Evolutionary conservation across 148 eudicot genomes (phyloP).

Genomic region (Oxyria digyna): DNA sequence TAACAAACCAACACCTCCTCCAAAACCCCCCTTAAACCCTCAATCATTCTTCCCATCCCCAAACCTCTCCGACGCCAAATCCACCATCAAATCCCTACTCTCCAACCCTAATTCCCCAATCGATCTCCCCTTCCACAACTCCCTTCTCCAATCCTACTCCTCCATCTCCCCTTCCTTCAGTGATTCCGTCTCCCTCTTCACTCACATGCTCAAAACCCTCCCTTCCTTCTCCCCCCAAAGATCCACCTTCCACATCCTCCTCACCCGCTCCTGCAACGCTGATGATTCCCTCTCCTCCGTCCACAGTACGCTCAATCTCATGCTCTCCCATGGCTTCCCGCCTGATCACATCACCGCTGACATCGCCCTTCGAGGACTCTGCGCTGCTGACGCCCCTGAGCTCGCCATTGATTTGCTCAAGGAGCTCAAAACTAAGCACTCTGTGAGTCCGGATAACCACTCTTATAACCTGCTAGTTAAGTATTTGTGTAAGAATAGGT

Average conservation of each 20-base stretch:
- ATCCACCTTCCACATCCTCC: constrained; percentile 47
- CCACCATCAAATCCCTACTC: constrained; percentile 19
- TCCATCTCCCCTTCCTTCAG: constrained; percentile 25
- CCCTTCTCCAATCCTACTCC: constrained; percentile 49
- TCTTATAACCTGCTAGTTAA: constrained; percentile 64
- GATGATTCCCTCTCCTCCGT: constrained; percentile 20
- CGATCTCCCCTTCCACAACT: constrained; percentile 33
- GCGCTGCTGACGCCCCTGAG: constrained; percentile 27
- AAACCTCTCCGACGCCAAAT: constrained; percentile 8
- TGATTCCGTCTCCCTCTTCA: constrained; percentile 40
- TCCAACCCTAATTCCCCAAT: constrained; percentile 17
- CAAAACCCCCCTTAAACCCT: constrained; percentile 11
- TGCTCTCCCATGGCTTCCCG: constrained; percentile 35
- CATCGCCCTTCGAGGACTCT: constrained; percentile 46
- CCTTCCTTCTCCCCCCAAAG: constrained; percentile 53
- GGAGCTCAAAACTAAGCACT: constrained; percentile 37
- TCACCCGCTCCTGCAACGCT: constrained; percentile 27
- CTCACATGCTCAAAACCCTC: constrained; percentile 38
- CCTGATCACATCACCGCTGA: constrained; percentile 55
- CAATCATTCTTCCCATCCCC: constrained; percentile 4
- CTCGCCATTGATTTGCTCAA: constrained; percentile 42
- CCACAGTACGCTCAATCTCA: constrained; percentile 27
- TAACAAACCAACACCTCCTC: not conserved
- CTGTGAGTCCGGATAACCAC: constrained; percentile 32
- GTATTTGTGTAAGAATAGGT: constrained; percentile 30